Base-by-base conservation (phyloP, 1,284 basidiomycete genomes). In the Tilletia indica region DNA sequence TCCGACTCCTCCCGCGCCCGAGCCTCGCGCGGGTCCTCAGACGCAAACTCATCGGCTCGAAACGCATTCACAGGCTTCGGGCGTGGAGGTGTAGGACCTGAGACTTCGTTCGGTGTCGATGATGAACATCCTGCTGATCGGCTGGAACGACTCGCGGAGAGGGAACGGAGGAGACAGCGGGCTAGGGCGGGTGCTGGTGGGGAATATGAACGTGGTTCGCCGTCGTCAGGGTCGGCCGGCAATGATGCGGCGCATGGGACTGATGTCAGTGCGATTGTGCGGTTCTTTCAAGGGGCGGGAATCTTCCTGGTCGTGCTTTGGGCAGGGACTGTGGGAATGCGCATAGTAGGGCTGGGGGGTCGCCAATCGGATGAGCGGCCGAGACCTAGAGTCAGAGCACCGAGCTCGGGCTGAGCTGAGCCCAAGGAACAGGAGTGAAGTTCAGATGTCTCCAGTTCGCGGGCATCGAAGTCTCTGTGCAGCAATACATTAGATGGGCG, bases 1-100 rank as follows among this genome's bases (percentile, higher is more conserved):
- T 36, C 58, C 61, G 61, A 69, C 36, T 54, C 72, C 14, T 25
- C 67, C 19, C 42, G 70, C 56, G 47, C 70, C 61, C 34, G 31
- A 6, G 61, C 21, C 34, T 5, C 61, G 34, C 38, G 31, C 38
- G 16, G 19, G 19, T 19, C 61, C 34, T 64, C 61, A 2, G 25
- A 25, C 45, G 25, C 45, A 19, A 1, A 56, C n/a, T 67, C 64
- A 12, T 67, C 66, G n/a, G 66, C 42, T n/a, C 8, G 42, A 48
- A n/a, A 11, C 4, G 66, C n/a, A 12, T 47, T 49, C 25, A 16
- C 42, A 3, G 66, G 38, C 19, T 47, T 31, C 21, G 42, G 42
- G 8, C 21, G 66, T 4, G 42, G 42, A 12, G 66, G 66, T 4
- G 47, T 25, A 4, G 42, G 42, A n/a, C 45, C 36, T 25, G 66